phyloP scores from a whole-genome alignment of 83 land plant genomes.

The Picea mariana region DNA sequence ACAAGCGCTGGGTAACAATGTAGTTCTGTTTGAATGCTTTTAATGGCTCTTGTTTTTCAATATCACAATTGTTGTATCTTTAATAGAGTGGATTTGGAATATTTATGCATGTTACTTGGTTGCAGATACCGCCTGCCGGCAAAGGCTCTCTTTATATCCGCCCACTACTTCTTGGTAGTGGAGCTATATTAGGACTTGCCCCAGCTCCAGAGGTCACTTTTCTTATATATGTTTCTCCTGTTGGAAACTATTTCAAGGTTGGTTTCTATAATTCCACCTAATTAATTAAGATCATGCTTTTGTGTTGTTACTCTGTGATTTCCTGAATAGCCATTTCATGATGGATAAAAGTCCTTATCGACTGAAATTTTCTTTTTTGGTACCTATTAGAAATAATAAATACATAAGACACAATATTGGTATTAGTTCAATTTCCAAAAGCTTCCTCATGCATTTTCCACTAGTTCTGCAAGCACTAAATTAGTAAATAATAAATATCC shows the following conservation, averaged over 20 bases:
- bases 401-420: no score
- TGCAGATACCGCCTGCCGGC: constrained; percentile 83
- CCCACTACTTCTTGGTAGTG: constrained; percentile 82
- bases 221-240: constrained; percentile 75
- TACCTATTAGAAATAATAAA: no score
- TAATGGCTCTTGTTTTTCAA: neutral
- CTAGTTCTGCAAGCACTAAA: no score
- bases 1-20: constrained; percentile 72
- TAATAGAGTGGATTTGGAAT: neutral
- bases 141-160: constrained; percentile 81
- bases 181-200: constrained; percentile 74
- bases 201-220: constrained; percentile 81
- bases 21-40: neutral
- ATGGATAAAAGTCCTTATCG: no score
- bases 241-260: constrained; percentile 87
- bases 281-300: neutral
- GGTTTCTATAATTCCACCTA: neutral
- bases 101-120: neutral
- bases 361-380: no score
- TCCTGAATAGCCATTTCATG: no score
- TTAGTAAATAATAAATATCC: no score
- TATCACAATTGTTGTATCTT: neutral
- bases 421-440: no score
- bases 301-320: neutral
- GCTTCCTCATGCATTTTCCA: no score